Evolutionary conservation across 2,329 filamentous ascomycete genomes (phyloP).

Genomic region (Chrysosporium keratinophilum): DNA sequence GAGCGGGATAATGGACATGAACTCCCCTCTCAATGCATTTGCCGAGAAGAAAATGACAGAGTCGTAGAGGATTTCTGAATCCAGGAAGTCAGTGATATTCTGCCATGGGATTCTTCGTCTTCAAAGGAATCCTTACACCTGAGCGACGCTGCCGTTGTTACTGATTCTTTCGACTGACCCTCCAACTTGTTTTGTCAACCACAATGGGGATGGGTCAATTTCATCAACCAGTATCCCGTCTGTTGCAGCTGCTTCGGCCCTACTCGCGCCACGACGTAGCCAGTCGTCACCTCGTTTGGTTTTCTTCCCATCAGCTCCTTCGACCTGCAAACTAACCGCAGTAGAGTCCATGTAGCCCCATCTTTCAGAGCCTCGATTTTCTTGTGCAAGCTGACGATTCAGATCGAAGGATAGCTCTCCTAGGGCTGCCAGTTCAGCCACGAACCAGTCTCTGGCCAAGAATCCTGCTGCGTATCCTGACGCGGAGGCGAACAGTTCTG

Average conservation of each 20-base stretch:
- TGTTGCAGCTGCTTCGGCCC: slow-evolving; percentile 44
- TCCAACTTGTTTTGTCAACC: slow-evolving; percentile 49
- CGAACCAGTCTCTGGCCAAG: slow-evolving; percentile 63
- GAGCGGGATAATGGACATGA: slow-evolving; percentile 54
- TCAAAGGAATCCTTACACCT: slow-evolving; percentile 46
- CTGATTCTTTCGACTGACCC: slow-evolving; percentile 53
- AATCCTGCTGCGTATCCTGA: slow-evolving; percentile 68
- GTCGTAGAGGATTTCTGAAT: slow-evolving; percentile 51
- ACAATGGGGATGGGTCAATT: slow-evolving; percentile 37
- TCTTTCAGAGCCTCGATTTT: slow-evolving; percentile 46
- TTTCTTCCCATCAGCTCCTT: slow-evolving; percentile 28
- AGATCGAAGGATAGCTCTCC: slow-evolving; percentile 59
- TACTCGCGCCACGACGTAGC: slow-evolving; percentile 54
- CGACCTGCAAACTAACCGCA: slow-evolving; percentile 45
- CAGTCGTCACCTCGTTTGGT: slow-evolving; percentile 51
- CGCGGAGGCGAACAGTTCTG: slow-evolving; percentile 58
- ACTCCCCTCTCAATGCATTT: slow-evolving; percentile 52
- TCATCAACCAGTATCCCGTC: slow-evolving; percentile 28
- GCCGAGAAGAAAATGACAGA: slow-evolving; percentile 56
- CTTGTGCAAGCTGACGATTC: slow-evolving; percentile 53
- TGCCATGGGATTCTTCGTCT: neutral
- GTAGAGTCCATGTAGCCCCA: slow-evolving; percentile 54
- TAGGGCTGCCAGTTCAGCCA: slow-evolving; percentile 45
- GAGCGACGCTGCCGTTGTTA: slow-evolving; percentile 50
- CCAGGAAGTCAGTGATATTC: neutral